These are phyloP conservation scores for Fusarium coicis DNA, from an alignment of 2,329 filamentous ascomycete species.

Conservation along the genomic window DNA sequence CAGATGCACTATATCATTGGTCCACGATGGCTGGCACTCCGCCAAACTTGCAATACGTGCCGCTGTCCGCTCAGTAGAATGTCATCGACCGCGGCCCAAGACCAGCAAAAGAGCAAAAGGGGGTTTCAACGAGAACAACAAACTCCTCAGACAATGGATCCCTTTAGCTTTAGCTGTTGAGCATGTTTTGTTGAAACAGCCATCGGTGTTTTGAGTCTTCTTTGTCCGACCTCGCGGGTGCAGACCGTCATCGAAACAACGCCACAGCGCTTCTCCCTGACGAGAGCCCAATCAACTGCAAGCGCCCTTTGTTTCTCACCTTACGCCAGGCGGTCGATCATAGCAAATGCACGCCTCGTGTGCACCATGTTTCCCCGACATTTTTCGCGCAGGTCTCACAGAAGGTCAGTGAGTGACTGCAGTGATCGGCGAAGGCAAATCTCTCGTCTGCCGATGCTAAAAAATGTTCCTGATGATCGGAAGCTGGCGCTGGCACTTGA, in stretches of 20 bases:
- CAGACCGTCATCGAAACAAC: conserved; percentile 15
- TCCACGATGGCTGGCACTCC: neutral
- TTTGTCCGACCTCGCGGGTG: conserved; percentile 11
- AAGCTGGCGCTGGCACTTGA: neutral
- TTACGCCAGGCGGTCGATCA: neutral
- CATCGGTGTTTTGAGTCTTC: conserved; percentile 23
- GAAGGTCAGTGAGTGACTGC: neutral
- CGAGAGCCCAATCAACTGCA: conserved; percentile 13
- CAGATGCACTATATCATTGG: conserved; percentile 5
- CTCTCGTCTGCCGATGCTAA: neutral
- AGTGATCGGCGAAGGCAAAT: neutral
- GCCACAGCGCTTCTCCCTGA: conserved; percentile 28
- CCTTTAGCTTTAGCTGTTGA: neutral
- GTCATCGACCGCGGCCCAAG: conserved; percentile 16
- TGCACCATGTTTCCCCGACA: neutral
- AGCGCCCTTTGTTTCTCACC: conserved; percentile 7
- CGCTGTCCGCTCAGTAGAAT: conserved; percentile 13
- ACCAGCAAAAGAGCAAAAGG: neutral
- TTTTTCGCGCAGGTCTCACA: neutral
- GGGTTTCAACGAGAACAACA: neutral
- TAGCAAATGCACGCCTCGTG: neutral
- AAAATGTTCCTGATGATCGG: neutral
- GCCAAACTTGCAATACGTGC: conserved; percentile 13
- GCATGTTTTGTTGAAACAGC: conserved; percentile 16
- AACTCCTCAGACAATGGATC: neutral